These are phyloP conservation scores for Diaporthe nobilis DNA, from an alignment of 2,329 filamentous ascomycete species.

Conservation along the genomic window DNA sequence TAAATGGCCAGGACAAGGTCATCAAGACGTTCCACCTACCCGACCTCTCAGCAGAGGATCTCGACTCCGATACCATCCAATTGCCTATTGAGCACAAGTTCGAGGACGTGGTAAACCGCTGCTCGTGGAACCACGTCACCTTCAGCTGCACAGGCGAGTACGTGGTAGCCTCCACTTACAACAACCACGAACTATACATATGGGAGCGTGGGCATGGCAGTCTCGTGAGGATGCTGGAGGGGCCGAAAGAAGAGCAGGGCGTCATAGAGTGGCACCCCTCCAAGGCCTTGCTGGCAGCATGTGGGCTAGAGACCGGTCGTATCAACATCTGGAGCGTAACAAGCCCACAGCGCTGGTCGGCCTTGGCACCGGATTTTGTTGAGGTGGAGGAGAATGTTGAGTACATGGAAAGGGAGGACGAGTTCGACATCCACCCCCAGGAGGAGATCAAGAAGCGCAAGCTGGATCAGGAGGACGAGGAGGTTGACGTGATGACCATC, in stretches of 20 bases:
- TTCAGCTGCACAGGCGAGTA: slow-evolving; percentile 97
- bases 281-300: slow-evolving; percentile 88
- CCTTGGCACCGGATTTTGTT: slow-evolving; percentile 94
- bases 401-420: slow-evolving; percentile 95
- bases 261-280: slow-evolving; percentile 98
- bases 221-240: slow-evolving; percentile 95
- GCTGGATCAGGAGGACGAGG: slow-evolving; percentile 92
- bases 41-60: slow-evolving; percentile 76
- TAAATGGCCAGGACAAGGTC: slow-evolving; percentile 95
- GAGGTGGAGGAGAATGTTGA: slow-evolving; percentile 99
- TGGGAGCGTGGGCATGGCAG: slow-evolving; percentile 97
- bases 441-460: slow-evolving; percentile 94
- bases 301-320: slow-evolving; percentile 90
- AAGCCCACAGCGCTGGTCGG: slow-evolving; percentile 96
- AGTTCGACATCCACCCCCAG: slow-evolving; percentile 97
- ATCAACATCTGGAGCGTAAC: slow-evolving; percentile 98
- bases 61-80: slow-evolving; percentile 88
- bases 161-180: slow-evolving; percentile 95
- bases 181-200: slow-evolving; percentile 98
- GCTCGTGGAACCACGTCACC: slow-evolving; percentile 97
- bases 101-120: slow-evolving; percentile 93
- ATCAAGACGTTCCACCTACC: slow-evolving; percentile 94
- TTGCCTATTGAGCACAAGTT: slow-evolving; percentile 97
- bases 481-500: slow-evolving; percentile 88
- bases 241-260: slow-evolving; percentile 95